Percentiles rank a stretch among this genome's conserved stretches.
Evolutionary conservation across 2,329 filamentous ascomycete species (phyloP).

Genomic region (Exophiala xenobiotica): DNA sequence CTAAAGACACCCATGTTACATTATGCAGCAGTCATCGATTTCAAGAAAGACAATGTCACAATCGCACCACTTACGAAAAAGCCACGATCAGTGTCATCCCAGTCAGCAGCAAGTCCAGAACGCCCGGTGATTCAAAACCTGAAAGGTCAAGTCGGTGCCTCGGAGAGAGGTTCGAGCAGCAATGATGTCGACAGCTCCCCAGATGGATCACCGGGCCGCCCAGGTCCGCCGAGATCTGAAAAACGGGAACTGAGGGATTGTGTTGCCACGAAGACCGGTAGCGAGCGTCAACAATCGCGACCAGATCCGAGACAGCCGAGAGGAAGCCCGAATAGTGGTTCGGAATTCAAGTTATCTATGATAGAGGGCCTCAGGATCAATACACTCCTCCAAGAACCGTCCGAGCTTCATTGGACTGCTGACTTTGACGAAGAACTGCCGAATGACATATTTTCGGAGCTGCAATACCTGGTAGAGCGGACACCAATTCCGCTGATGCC

Average conservation of each 20-base stretch:
- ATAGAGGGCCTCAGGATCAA: constrained; percentile 12
- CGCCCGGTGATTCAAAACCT: neutral
- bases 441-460: constrained; percentile 1
- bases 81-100: constrained; percentile 7
- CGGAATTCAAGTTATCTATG: constrained; percentile 16
- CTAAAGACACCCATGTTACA: constrained; percentile 5
- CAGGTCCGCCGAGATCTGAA: neutral
- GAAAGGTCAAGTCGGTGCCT: constrained; percentile 4
- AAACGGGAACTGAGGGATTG: neutral
- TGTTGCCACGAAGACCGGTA: neutral
- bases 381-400: constrained; percentile 6
- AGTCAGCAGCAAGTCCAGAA: neutral
- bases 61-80: constrained; percentile 5
- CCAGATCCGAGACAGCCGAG: constrained; percentile 1
- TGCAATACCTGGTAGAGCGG: constrained; percentile 6
- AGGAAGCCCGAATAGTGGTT: constrained; percentile 10
- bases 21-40: constrained; percentile 20
- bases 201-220: neutral
- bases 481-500: constrained; percentile 6
- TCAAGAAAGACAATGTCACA: constrained; percentile 10
- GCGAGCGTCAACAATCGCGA: neutral
- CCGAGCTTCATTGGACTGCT: neutral
- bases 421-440: constrained; percentile 2
- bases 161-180: constrained; percentile 1
- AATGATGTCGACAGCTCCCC: neutral